Percentiles rank a stretch among this genome's conserved stretches.
These are phyloP conservation scores for Cladosporium sp. DNA, from an alignment of 2,329 filamentous ascomycete genomes.

Conservation along the genomic window DNA sequence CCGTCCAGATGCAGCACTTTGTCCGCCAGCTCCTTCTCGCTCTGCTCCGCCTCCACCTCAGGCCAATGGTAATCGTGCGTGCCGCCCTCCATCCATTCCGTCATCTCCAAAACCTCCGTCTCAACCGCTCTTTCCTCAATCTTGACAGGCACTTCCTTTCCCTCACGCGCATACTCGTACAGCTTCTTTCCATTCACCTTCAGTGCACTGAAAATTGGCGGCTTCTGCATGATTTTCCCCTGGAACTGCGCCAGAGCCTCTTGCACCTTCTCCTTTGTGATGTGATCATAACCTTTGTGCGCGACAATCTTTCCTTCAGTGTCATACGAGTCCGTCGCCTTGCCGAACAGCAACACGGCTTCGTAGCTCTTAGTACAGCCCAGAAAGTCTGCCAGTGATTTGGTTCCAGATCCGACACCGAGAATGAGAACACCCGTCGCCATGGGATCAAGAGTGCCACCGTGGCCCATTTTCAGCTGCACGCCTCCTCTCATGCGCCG, in stretches of 20 bases:
- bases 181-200: conserved; percentile 90
- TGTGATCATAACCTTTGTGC: conserved; percentile 68
- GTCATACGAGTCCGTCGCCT: conserved; percentile 90
- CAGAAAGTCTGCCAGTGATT: conserved; percentile 71
- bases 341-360: conserved; percentile 81
- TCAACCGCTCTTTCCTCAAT: conserved; percentile 77
- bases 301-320: conserved; percentile 75
- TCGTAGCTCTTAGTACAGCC: conserved; percentile 92
- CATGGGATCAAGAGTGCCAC: conserved; percentile 89
- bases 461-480: conserved; percentile 91
- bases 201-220: conserved; percentile 86
- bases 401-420: conserved; percentile 83
- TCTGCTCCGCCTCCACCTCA: conserved; percentile 66
- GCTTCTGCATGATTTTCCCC: conserved; percentile 82
- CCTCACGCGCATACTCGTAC: conserved; percentile 92
- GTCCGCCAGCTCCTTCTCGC: conserved; percentile 72
- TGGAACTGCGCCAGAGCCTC: conserved; percentile 69
- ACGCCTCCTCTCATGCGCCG: conserved; percentile 52
- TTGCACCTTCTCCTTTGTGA: conserved; percentile 75
- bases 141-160: conserved; percentile 77
- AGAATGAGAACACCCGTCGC: conserved; percentile 90
- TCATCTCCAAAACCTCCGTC: conserved; percentile 69
- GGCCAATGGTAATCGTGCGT: conserved; percentile 77
- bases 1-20: conserved; percentile 49
- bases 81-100: conserved; percentile 80